Conservation (phyloP, 371 early-diverging fungal species). For the Saksenaea vasiformis region DNA sequence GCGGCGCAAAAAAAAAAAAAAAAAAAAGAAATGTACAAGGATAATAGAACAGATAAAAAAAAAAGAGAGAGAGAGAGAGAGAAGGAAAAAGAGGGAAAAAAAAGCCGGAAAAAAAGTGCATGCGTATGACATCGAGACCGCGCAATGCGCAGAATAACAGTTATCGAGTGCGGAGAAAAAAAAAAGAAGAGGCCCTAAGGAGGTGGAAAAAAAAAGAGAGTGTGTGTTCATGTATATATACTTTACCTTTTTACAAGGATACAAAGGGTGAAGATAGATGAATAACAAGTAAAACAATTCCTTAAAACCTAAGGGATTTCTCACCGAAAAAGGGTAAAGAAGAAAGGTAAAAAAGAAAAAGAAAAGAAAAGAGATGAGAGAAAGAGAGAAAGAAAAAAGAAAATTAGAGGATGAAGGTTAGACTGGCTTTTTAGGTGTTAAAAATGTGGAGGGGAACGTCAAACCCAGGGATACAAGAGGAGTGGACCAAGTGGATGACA, state of each 20-base stretch:
- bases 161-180: slow-evolving; percentile 2
- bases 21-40: no score
- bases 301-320: not conserved
- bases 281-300: not conserved
- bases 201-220: not conserved
- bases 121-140: not conserved
- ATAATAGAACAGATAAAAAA: no score
- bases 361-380: not conserved
- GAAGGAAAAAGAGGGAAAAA: no score
- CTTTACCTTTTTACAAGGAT: not conserved
- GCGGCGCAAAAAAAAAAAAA: no score
- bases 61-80: no score
- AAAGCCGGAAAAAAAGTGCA: no score
- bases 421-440: slow-evolving; percentile 3
- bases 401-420: not conserved
- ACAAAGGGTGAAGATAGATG: not conserved
- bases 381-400: not conserved
- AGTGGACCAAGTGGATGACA: not conserved
- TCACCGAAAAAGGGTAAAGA: not conserved
- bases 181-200: not conserved
- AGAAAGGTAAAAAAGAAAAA: not conserved
- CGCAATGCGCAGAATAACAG: slow-evolving; percentile 1
- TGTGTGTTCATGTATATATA: not conserved
- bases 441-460: slow-evolving; percentile 5
- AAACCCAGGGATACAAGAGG: slow-evolving; percentile 5